phyloP scores from a whole-genome alignment of 768 basidiomycete genomes.

The Lepiota brunneoincarnata region DNA sequence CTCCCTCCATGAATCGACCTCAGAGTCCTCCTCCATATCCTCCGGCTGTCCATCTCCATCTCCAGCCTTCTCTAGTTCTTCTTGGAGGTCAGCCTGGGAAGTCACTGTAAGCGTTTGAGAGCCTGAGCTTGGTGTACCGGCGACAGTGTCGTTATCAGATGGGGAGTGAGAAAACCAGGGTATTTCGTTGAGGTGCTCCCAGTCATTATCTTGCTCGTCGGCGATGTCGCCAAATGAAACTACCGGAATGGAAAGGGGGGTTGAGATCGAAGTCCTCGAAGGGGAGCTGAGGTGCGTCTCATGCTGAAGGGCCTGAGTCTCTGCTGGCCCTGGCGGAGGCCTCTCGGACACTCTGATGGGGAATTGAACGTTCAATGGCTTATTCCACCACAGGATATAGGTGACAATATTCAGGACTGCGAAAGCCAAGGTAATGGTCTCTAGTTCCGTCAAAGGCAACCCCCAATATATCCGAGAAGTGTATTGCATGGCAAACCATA shows the following conservation, averaged over 20 bases:
- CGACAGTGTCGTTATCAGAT: neutral
- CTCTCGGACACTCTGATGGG: slow-evolving; percentile 15
- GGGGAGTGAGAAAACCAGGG: neutral
- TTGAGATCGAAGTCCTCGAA: too few relatives aligned
- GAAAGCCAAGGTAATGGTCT: slow-evolving; percentile 33
- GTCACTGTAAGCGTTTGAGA: neutral
- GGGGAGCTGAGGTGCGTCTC: neutral
- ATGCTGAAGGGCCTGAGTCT: neutral
- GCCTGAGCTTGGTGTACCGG: neutral
- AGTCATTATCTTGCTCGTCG: neutral
- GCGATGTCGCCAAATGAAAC: neutral
- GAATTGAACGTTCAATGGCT: slow-evolving; percentile 31
- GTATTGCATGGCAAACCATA: slow-evolving; percentile 33
- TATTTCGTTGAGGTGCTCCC: neutral
- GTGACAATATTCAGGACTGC: slow-evolving; percentile 26
- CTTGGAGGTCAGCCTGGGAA: neutral
- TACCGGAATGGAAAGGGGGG: neutral
- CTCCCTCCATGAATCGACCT: neutral
- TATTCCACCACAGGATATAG: slow-evolving; percentile 36
- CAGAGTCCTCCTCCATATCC: neutral
- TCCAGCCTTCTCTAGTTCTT: neutral
- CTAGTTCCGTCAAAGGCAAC: slow-evolving; percentile 32
- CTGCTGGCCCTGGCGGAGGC: neutral
- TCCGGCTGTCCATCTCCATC: too few relatives aligned
- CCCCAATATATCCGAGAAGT: slow-evolving; percentile 19